Evolutionary conservation across 129 eudicot species (phyloP).

Genomic region (Artemisia tridentata): DNA sequence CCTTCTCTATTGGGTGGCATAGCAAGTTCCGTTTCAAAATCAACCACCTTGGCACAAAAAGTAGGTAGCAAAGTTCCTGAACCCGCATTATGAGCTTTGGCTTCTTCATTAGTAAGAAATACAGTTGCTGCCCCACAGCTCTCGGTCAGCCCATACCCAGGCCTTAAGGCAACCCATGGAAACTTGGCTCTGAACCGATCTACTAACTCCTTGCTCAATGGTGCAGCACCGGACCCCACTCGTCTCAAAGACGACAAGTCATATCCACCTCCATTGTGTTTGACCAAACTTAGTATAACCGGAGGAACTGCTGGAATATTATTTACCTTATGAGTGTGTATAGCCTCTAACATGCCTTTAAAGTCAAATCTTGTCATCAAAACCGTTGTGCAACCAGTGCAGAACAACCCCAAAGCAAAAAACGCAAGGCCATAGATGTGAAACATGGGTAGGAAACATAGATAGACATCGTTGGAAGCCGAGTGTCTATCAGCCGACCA

Average conservation of each 20-base stretch:
- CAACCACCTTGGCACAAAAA: conserved; percentile 70
- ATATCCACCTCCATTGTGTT: conserved; percentile 36
- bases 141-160: conserved; percentile 83
- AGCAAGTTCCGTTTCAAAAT: conserved; percentile 38
- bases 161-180: conserved; percentile 70
- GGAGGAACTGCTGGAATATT: conserved; percentile 83
- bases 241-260: conserved; percentile 66
- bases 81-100: conserved; percentile 50
- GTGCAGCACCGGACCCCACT: conserved; percentile 77
- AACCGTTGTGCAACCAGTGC: conserved; percentile 53
- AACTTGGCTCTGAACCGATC: conserved; percentile 60
- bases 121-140: conserved; percentile 64
- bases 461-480: conserved; percentile 49
- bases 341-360: conserved; percentile 59
- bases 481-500: conserved; percentile 47
- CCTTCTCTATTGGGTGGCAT: conserved; percentile 64
- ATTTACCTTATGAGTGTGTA: conserved; percentile 50
- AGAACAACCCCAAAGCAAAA: conserved; percentile 61
- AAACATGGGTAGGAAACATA: conserved; percentile 75
- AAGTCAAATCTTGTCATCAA: conserved; percentile 57
- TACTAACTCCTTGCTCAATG: conserved; percentile 58
- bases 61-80: conserved; percentile 55
- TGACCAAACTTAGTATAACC: conserved; percentile 61
- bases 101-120: conserved; percentile 41
- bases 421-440: conserved; percentile 75